Evolutionary conservation across 768 basidiomycete species (phyloP).

Genomic region (Trametes meyenii): DNA sequence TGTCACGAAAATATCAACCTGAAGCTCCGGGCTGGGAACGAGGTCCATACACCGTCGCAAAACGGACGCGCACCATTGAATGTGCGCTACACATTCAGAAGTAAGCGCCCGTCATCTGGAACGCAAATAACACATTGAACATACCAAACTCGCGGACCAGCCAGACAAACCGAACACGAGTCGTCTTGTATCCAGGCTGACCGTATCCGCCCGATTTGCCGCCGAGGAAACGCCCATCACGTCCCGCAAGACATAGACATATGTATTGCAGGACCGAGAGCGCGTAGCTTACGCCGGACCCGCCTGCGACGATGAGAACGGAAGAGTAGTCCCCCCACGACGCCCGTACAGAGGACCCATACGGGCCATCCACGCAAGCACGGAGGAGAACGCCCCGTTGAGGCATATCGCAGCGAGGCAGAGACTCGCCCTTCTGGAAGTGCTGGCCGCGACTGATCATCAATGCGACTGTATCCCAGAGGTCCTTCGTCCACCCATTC

Average conservation of each 20-base stretch:
- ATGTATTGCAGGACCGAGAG: conserved; percentile 66
- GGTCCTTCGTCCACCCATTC: conserved; percentile 65
- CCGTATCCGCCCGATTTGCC: conserved; percentile 50
- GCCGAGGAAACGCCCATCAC: conserved; percentile 53
- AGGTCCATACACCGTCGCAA: conserved; percentile 64
- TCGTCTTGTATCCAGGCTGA: conserved; percentile 43
- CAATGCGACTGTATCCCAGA: conserved; percentile 58
- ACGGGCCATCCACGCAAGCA: conserved; percentile 68
- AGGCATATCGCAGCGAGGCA: conserved; percentile 40
- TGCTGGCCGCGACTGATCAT: conserved; percentile 37
- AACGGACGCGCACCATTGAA: conserved; percentile 74
- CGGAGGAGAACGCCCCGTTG: conserved; percentile 53
- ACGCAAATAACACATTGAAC: conserved; percentile 26
- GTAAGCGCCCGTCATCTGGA: no score
- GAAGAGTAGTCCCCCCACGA: conserved; percentile 62
- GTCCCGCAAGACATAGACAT: conserved; percentile 57
- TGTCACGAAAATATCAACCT: conserved; percentile 77
- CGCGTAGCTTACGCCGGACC: conserved; percentile 77
- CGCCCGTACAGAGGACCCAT: conserved; percentile 63
- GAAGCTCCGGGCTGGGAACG: conserved; percentile 50
- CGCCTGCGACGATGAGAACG: conserved; percentile 67
- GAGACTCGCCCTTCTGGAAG: conserved; percentile 34
- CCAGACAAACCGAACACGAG: conserved; percentile 75
- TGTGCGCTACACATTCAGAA: conserved; percentile 53
- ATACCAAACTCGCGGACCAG: conserved; percentile 74